These are phyloP conservation scores for Verticillium tricorpus DNA, from an alignment of 2,329 filamentous ascomycete genomes.

Conservation along the genomic window DNA sequence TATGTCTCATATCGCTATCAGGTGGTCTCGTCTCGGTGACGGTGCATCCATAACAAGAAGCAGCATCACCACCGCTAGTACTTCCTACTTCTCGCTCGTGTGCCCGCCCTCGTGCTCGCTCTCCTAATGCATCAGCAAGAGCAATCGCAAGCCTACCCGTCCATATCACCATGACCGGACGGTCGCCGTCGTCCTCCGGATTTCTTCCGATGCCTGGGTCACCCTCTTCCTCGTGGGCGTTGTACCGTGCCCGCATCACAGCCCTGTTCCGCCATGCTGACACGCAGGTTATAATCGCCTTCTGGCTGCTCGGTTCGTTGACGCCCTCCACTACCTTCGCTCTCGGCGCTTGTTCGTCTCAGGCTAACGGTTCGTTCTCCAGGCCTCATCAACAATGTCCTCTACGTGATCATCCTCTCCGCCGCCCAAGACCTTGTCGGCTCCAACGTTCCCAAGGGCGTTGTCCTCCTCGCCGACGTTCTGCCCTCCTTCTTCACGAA, in stretches of 20 bases:
- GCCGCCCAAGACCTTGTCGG: conserved; percentile 94
- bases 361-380: conserved; percentile 4
- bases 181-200: conserved; percentile 35
- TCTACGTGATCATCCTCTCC: conserved; percentile 95
- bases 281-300: conserved; percentile 69
- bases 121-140: neutral
- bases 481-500: conserved; percentile 86
- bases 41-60: no score
- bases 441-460: conserved; percentile 80
- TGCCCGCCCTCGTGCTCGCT: neutral
- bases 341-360: neutral
- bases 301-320: conserved; percentile 83
- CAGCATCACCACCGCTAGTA: no score
- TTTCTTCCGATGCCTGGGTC: conserved; percentile 55
- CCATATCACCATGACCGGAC: neutral
- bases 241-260: conserved; percentile 62
- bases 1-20: neutral
- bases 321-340: neutral
- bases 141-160: neutral
- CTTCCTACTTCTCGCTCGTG: no score
- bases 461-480: conserved; percentile 90
- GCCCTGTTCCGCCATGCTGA: conserved; percentile 64
- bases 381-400: conserved; percentile 94
- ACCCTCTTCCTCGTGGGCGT: conserved; percentile 65
- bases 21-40: neutral